Base-by-base conservation (phyloP, 2,329 filamentous ascomycete genomes). In the Endothia cerciana region DNA sequence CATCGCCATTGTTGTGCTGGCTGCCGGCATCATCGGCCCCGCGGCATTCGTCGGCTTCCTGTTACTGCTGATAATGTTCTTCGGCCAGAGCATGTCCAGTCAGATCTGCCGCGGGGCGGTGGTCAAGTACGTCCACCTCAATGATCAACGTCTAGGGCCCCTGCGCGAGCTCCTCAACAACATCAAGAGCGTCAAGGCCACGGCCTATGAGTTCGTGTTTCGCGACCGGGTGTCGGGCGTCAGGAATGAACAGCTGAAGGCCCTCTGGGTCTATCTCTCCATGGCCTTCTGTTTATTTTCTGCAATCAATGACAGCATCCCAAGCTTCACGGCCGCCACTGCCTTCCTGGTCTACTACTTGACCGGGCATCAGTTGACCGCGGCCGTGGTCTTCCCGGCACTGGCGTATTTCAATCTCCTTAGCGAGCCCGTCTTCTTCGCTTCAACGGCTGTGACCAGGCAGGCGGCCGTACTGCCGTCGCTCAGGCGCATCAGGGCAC, bases 111-210 rank as follows among this genome's bases (percentile, higher is more conserved):
- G 47, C 5, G 49, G 60, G 15, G 45, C 60, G 10, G 36, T 53
- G 36, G 60, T 62, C 38, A 49, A 19, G 17, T 62, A 62, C 25
- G 28, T 62, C 7, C 60, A 55, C 33, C 33, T 62, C 47, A 62
- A 62, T n/a, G 60, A 62, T n/a, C 30, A 41, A 28, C 45, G 60
- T 4, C 47, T 62, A n/a, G 60, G 30, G 13, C 22, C 60, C 10
- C 40, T 62, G 11, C 60, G 60, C 41, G 60, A 62, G 60, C n/a
- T 62, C 36, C 60, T 62, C 30, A 22, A 53, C 60, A 62, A 62
- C 47, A 43, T 62, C 1, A 62, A 62, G 60, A 62, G 60, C 33
- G 60, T 62, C 47, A 62, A 62, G 49, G 60, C 60, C 17, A 25
- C 60, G 3, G 60, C 47, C 11, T 62, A 62, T 25, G 60, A 62